Conservation (phyloP, 305 asterid genomes). For the Rubia occidens region DNA sequence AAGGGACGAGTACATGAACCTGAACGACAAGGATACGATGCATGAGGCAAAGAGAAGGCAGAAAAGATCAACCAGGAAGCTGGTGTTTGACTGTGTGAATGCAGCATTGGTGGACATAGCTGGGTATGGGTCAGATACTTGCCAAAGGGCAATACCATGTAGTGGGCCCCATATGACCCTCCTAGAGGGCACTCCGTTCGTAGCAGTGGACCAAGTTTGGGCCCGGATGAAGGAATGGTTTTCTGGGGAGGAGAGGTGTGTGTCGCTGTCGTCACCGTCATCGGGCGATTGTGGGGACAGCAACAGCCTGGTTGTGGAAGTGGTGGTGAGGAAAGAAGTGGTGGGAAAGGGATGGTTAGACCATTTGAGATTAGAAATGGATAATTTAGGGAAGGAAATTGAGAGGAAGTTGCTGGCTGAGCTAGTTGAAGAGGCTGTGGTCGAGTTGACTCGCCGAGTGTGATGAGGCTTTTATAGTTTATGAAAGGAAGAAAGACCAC, state of each 20-base stretch:
- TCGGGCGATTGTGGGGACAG: constrained; percentile 38
- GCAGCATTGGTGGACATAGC: constrained; percentile 50
- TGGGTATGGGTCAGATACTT: constrained; percentile 32
- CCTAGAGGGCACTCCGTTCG: constrained; percentile 20
- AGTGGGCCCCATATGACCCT: constrained; percentile 17
- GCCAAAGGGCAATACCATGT: constrained; percentile 31
- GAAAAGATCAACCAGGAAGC: constrained; percentile 61
- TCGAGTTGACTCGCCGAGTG: constrained; percentile 50
- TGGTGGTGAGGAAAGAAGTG: constrained; percentile 62
- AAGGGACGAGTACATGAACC: constrained; percentile 50
- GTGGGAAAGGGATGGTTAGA: constrained; percentile 65
- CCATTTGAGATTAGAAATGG: constrained; percentile 45
- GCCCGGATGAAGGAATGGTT: constrained; percentile 49
- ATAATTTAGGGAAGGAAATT: constrained; percentile 50
- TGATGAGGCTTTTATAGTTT: constrained; percentile 17
- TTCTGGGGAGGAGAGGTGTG: constrained; percentile 30
- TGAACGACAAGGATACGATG: constrained; percentile 36
- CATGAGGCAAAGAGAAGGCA: constrained; percentile 60
- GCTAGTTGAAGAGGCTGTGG: constrained; percentile 54
- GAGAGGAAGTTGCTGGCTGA: constrained; percentile 65
- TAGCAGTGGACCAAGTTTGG: constrained; percentile 61
- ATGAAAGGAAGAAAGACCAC: background rate
- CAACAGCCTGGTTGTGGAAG: constrained; percentile 45
- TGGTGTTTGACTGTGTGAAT: constrained; percentile 74
- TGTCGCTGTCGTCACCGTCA: background rate